Percentiles rank a stretch among this genome's conserved stretches.
These are phyloP conservation scores for Tulasnella sp. DNA, from an alignment of 768 basidiomycete species.

Conservation along the genomic window DNA sequence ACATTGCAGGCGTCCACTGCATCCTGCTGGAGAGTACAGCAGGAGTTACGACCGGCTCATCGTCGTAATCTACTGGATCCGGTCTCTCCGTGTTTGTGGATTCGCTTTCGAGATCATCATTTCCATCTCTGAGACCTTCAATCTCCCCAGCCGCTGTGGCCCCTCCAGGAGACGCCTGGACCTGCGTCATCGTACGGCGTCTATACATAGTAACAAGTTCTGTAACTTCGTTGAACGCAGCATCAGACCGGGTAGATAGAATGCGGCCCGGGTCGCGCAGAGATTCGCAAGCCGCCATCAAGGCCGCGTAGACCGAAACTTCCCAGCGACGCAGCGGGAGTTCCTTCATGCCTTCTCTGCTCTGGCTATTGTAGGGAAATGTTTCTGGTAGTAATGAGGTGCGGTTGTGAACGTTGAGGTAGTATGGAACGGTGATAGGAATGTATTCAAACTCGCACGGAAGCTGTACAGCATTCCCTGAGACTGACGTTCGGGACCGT, in stretches of 20 bases:
- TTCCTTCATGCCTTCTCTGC: background rate
- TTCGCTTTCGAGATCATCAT: no score
- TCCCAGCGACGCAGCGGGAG: background rate
- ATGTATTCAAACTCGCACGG: background rate
- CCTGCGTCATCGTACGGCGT: background rate
- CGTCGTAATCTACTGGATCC: background rate
- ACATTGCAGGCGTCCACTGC: background rate
- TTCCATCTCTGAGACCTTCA: no score
- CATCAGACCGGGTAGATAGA: background rate
- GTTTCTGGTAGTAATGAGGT: background rate
- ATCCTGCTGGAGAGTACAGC: background rate
- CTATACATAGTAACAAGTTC: background rate
- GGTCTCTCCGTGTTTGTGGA: background rate
- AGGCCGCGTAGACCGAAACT: background rate
- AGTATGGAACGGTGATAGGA: background rate
- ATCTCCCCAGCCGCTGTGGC: no score
- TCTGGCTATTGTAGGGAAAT: background rate
- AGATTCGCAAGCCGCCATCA: background rate
- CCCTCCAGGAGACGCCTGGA: background rate
- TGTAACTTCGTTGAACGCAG: background rate
- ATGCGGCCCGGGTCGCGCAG: background rate
- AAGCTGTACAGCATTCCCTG: background rate
- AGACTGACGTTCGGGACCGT: background rate
- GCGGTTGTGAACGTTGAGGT: background rate
- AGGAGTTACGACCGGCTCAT: background rate